phyloP scores from a whole-genome alignment of 1,139 yeast genomes.

The Suhomyces guaymorum region DNA sequence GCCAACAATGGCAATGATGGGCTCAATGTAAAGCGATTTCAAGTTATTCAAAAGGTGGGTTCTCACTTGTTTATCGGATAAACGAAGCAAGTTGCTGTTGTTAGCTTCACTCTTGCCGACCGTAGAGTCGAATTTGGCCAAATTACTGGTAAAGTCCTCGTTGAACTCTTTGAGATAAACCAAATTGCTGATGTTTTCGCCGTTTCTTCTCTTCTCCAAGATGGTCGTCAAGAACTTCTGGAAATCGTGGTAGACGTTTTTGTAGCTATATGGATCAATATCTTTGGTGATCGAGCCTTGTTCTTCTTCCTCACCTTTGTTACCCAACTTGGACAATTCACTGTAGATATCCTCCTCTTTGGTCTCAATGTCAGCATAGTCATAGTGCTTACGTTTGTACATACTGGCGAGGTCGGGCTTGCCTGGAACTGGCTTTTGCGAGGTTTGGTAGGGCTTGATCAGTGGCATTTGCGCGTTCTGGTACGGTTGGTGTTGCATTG shows the following conservation, averaged over 20 bases:
- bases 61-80: slow-evolving; percentile 37
- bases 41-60: slow-evolving; percentile 38
- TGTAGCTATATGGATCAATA: slow-evolving; percentile 34
- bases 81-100: slow-evolving; percentile 14
- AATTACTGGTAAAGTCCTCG: slow-evolving; percentile 31
- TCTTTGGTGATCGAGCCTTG: slow-evolving; percentile 9
- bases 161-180: slow-evolving; percentile 43
- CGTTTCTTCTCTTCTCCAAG: slow-evolving; percentile 21
- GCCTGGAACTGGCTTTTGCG: slow-evolving; percentile 5
- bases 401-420: slow-evolving; percentile 8
- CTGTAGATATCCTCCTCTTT: slow-evolving; percentile 16
- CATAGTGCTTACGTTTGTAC: slow-evolving; percentile 9
- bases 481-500: slow-evolving; percentile 12
- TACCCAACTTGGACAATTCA: slow-evolving; percentile 18
- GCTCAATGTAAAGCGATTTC: slow-evolving; percentile 41
- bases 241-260: slow-evolving; percentile 41
- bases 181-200: slow-evolving; percentile 29
- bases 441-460: slow-evolving; percentile 13
- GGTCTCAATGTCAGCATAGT: slow-evolving; percentile 9
- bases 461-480: slow-evolving; percentile 7
- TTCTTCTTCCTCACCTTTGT: slow-evolving; percentile 14
- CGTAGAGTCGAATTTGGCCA: slow-evolving; percentile 21
- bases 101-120: slow-evolving; percentile 22
- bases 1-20: slow-evolving; percentile 39
- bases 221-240: slow-evolving; percentile 35